A percentile compares a stretch with the other conserved stretches of the same genome.
These are phyloP conservation scores for Ilyonectria mors-panacis DNA, from an alignment of 2,329 filamentous ascomycete genomes.

Conservation along the genomic window DNA sequence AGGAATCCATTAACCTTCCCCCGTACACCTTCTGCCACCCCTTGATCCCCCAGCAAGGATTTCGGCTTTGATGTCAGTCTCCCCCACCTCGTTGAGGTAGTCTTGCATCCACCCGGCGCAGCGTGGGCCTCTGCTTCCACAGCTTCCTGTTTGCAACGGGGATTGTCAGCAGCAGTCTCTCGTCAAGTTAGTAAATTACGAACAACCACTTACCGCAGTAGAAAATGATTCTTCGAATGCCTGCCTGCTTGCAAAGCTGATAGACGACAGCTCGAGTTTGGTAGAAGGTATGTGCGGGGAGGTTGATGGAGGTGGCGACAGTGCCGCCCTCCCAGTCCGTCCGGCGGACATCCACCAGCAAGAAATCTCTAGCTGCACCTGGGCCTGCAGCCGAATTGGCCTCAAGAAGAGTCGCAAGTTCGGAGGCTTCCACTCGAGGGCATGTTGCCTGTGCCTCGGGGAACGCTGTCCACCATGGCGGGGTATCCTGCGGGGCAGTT, in stretches of 20 bases:
- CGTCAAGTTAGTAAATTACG: neutral
- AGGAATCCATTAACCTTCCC: constrained; percentile 64
- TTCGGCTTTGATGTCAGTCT: constrained; percentile 60
- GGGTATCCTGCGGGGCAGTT: constrained; percentile 43
- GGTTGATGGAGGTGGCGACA: constrained; percentile 70
- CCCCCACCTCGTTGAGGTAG: constrained; percentile 64
- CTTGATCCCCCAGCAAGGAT: constrained; percentile 68
- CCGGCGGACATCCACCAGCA: constrained; percentile 68
- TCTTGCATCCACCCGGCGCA: constrained; percentile 72
- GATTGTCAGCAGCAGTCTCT: constrained; percentile 1
- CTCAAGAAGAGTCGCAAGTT: constrained; percentile 60
- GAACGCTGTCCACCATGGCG: constrained; percentile 59
- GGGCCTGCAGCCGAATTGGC: constrained; percentile 50
- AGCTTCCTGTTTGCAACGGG: constrained; percentile 59
- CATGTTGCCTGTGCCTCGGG: constrained; percentile 59
- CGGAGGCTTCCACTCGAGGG: constrained; percentile 55
- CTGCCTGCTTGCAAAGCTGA: constrained; percentile 65
- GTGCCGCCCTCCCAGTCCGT: constrained; percentile 72
- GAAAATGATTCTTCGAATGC: constrained; percentile 65
- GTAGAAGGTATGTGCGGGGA: constrained; percentile 70
- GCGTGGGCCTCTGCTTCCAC: constrained; percentile 64
- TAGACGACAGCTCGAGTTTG: constrained; percentile 64
- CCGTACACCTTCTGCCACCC: constrained; percentile 68
- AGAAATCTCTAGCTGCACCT: constrained; percentile 53
- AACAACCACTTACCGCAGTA: constrained; percentile 64